A percentile compares a stretch with the other conserved stretches of the same genome.
phyloP scores from a whole-genome alignment of 1,284 basidiomycete genomes.

The Puccinia sorghi region DNA sequence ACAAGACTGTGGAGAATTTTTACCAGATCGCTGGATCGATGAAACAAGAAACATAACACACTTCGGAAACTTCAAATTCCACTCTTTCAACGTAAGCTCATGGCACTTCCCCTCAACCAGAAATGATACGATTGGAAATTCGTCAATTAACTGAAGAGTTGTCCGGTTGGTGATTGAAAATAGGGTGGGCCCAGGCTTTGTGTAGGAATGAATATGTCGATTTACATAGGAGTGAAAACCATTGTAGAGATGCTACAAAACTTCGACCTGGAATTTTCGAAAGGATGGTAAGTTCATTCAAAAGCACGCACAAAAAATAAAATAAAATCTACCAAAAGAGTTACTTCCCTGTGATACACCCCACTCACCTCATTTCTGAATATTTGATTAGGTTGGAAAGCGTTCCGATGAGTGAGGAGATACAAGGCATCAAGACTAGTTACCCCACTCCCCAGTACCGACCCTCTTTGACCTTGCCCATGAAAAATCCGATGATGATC shows the following conservation, averaged over 20 bases:
- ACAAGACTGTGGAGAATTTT: constrained; percentile 51
- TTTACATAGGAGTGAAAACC: constrained; percentile 15
- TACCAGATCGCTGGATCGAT: constrained; percentile 53
- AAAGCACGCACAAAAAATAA: neutral
- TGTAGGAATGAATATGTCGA: constrained; percentile 41
- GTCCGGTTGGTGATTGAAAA: neutral
- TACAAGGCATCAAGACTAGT: neutral
- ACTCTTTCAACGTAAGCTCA: constrained; percentile 53
- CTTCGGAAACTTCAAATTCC: constrained; percentile 52
- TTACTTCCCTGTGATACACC: neutral
- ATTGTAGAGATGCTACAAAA: constrained; percentile 27
- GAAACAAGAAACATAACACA: constrained; percentile 47
- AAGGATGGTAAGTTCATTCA: constrained; percentile 36
- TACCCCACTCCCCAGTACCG: neutral
- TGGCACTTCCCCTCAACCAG: neutral
- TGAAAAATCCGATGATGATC: constrained; percentile 7
- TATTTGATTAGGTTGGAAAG: neutral
- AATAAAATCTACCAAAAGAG: neutral
- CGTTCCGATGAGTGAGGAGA: constrained; percentile 1
- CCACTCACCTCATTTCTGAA: neutral
- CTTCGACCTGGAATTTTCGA: constrained; percentile 37
- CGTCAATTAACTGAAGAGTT: neutral
- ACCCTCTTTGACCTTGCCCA: neutral
- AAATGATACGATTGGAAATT: neutral
- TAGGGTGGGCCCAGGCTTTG: constrained; percentile 47